These are phyloP conservation scores for Tillandsia leiboldiana DNA, from an alignment of 176 grass and related monocot genomes.

Conservation along the genomic window DNA sequence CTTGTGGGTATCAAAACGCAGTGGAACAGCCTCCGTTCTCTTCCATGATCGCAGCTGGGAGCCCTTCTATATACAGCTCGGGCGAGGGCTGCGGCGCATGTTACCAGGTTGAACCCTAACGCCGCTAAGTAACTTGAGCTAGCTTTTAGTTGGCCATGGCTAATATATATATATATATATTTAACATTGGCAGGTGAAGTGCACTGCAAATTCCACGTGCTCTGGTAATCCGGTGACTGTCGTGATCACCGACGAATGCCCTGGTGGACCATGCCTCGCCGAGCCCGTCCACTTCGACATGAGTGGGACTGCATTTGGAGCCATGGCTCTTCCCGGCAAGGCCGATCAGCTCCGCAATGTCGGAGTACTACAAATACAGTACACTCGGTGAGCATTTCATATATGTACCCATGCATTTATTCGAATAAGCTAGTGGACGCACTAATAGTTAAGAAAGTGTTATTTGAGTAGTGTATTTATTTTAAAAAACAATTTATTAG, in stretches of 20 bases:
- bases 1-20: constrained; percentile 46
- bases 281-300: constrained; percentile 58
- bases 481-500: too few species aligned
- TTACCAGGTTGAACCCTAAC: constrained; percentile 21
- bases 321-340: constrained; percentile 44
- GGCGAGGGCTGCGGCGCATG: constrained; percentile 60
- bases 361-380: constrained; percentile 37
- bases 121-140: too few species aligned
- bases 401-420: neutral
- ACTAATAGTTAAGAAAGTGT: too few species aligned
- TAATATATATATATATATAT: too few species aligned
- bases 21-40: constrained; percentile 47
- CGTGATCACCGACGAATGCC: constrained; percentile 53
- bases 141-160: neutral
- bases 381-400: constrained; percentile 29
- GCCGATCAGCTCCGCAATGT: constrained; percentile 39
- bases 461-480: too few species aligned
- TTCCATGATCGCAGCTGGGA: constrained; percentile 51
- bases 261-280: constrained; percentile 27
- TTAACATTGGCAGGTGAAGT: constrained; percentile 17
- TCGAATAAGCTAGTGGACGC: too few species aligned
- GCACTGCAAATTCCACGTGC: constrained; percentile 34
- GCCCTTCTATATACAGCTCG: constrained; percentile 33
- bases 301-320: constrained; percentile 55
- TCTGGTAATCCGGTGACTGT: constrained; percentile 47